Evolutionary conservation across 768 basidiomycete genomes (phyloP), one percentile per base, ranked within the genome.

Genomic region (Asterophora parasitica): DNA sequence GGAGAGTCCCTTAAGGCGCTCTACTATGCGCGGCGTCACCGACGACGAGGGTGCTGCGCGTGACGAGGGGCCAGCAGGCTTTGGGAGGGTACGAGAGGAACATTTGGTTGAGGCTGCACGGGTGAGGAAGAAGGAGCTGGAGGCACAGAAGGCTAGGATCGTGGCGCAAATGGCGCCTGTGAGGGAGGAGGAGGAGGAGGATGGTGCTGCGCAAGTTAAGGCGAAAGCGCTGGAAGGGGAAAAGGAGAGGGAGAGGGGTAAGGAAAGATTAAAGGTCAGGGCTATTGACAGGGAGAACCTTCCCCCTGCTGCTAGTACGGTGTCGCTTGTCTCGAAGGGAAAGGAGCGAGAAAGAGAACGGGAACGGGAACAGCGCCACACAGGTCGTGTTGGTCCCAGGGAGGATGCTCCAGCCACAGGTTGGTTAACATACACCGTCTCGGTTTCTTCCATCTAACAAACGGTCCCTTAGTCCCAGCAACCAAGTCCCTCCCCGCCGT

Each of bases 81-180:
- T 52, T 9, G 50, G 54, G n/a, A 61, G 53, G 61, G 59, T 49
- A 58, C 66, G 51, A 58, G 50, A 62, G 7, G 54, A 57, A 26
- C 55, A 57, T 20, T 39, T 45, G 42, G 66, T 66, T 44, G 68
- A 70, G 51, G 68, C 69, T 43, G 53, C 61, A 51, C 58, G 70
- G 41, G 52, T 60, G 53, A 71, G 70, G 63, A 77, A 72, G 69
- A 87, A 91, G 66, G 90, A 92, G 66, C 69, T 94, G 31, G 92
- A 92, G 63, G 80, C 81, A 9, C 92, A 93, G 68, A 95, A 95
- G 68, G 92, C 92, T 40, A 75, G 92, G 46, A 93, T 95, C 50
- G 92, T 95, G 1, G 88, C 90, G 41, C 90, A 94, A 71, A 94
- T 94, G 92, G 89, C 82, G 3, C 85, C 85, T 17, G 72, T 73